These are phyloP conservation scores for Nakazawaea ambrosiae DNA, from an alignment of 805 yeast genomes.

Conservation along the genomic window DNA sequence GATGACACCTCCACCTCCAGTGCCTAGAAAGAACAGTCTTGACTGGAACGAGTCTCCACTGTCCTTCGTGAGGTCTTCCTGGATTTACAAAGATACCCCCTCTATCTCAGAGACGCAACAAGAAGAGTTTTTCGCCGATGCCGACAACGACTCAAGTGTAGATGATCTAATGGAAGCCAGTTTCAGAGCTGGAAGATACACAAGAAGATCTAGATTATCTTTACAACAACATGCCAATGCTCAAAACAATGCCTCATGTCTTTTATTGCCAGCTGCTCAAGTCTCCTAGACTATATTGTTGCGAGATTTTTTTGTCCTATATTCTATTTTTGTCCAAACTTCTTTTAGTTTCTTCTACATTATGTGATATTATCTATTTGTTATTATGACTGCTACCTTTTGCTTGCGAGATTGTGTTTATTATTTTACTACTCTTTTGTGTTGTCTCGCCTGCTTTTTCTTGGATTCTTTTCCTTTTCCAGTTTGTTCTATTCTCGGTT, in stretches of 20 bases:
- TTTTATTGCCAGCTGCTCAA: neutral
- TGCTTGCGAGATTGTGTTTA: no score
- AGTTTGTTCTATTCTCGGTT: no score
- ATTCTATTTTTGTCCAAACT: no score
- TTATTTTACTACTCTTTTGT: no score
- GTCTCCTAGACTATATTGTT: slow-evolving; percentile 2
- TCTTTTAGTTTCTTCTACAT: no score
- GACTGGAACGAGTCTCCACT: neutral
- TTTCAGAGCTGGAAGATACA: slow-evolving; percentile 20
- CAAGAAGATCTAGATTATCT: slow-evolving; percentile 19
- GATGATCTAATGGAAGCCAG: slow-evolving; percentile 8
- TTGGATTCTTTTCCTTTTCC: no score
- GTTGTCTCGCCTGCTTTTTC: no score
- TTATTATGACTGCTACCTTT: no score
- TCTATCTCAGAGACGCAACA: neutral
- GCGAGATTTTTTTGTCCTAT: no score
- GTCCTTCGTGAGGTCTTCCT: no score
- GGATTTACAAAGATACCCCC: neutral
- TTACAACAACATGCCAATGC: neutral
- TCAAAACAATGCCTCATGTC: no score
- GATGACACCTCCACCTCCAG: neutral
- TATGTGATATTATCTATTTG: no score
- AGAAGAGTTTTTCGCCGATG: neutral
- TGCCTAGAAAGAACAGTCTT: neutral
- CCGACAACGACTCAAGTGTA: neutral